Conservation (phyloP, 306 rosid species). For the Clitoria ternatea region DNA sequence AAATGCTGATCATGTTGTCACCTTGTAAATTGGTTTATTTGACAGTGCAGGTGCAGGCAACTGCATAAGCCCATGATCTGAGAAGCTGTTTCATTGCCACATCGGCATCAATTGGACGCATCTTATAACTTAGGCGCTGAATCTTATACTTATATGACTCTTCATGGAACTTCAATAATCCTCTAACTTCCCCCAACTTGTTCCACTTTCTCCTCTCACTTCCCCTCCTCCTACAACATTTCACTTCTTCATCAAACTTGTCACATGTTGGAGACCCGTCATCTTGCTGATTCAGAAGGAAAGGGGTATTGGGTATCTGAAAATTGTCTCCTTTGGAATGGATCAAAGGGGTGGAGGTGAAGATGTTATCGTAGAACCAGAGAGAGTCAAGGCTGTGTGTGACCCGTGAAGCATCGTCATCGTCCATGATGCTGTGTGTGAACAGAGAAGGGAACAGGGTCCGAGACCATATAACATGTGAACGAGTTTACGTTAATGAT, state of each 20-base stretch:
- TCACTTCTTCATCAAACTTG: neutral
- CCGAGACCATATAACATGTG: conserved; percentile 12
- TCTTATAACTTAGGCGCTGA: neutral
- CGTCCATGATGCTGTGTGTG: conserved; percentile 28
- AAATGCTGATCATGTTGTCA: neutral
- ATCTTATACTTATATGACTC: neutral
- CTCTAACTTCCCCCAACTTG: neutral
- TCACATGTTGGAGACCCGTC: neutral
- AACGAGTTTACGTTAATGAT: neutral
- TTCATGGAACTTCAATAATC: neutral
- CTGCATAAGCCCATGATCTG: conserved; percentile 72
- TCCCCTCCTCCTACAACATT: no score
- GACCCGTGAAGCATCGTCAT: conserved; percentile 36
- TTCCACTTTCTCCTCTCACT: conserved; percentile 16
- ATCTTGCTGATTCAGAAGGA: neutral
- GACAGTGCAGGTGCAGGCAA: conserved; percentile 55
- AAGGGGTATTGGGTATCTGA: conserved; percentile 12
- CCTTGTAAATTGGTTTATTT: conserved; percentile 20
- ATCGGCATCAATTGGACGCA: conserved; percentile 48
- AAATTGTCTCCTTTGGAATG: conserved; percentile 13
- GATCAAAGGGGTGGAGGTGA: conserved; percentile 10
- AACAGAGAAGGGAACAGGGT: neutral
- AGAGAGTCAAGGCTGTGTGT: conserved; percentile 46
- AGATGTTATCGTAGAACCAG: conserved; percentile 60
- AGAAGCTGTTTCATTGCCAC: conserved; percentile 70